Evolutionary conservation across 1,139 yeast species (phyloP).

Genomic region (Candida sp.): DNA sequence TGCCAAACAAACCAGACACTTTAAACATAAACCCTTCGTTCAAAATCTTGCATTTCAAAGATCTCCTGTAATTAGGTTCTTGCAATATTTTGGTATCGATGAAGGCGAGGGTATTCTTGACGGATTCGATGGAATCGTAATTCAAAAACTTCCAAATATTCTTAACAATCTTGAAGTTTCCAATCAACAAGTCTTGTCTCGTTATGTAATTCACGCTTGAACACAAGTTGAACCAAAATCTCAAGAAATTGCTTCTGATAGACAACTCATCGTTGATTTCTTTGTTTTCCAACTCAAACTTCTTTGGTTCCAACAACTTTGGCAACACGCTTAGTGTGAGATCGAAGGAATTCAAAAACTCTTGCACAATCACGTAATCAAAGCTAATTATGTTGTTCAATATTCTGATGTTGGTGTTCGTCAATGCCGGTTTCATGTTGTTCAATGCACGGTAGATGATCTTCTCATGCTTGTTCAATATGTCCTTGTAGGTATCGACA

Average conservation of each 20-base stretch:
- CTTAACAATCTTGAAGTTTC: constrained; percentile 60
- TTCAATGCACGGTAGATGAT: constrained; percentile 72
- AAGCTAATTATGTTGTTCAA: constrained; percentile 56
- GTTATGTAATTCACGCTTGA: constrained; percentile 51
- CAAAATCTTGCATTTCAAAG: constrained; percentile 75
- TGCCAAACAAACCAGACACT: constrained; percentile 55
- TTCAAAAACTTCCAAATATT: constrained; percentile 69
- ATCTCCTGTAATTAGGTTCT: constrained; percentile 66
- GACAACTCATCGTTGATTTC: constrained; percentile 36
- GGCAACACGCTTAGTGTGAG: constrained; percentile 64
- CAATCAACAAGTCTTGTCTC: constrained; percentile 65
- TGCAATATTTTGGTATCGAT: constrained; percentile 55
- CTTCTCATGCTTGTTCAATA: constrained; percentile 59
- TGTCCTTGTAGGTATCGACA: constrained; percentile 44
- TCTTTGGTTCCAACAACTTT: constrained; percentile 60
- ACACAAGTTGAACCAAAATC: constrained; percentile 63
- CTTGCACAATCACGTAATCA: constrained; percentile 55
- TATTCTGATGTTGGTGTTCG: constrained; percentile 64
- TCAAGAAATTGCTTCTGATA: constrained; percentile 60
- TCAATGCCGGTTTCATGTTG: constrained; percentile 58
- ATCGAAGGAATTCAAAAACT: constrained; percentile 70
- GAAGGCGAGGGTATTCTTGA: constrained; percentile 47
- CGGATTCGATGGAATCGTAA: constrained; percentile 52
- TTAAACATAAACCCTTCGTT: constrained; percentile 77
- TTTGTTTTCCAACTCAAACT: constrained; percentile 41